phyloP scores from a whole-genome alignment of 345 rosid genomes.

The Citrus australasica region DNA sequence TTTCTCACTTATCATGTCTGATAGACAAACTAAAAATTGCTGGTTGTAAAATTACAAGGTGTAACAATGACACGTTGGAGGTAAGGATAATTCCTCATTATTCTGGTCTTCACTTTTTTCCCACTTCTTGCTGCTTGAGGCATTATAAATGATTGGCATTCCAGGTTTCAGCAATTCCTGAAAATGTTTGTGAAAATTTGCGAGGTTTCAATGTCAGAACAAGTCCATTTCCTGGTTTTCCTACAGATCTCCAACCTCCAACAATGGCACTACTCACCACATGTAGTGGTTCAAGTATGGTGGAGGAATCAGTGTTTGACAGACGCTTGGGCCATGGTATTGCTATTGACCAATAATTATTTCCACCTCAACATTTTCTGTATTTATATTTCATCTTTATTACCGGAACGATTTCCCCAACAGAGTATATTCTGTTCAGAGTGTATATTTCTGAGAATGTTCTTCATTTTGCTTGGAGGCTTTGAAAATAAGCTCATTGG shows the following conservation, averaged over 20 bases:
- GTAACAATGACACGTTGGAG: constrained; percentile 10
- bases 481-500: background rate
- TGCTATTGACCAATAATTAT: constrained; percentile 9
- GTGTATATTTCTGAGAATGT: too few species aligned
- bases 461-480: too few species aligned
- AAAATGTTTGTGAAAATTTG: constrained; percentile 10
- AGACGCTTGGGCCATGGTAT: constrained; percentile 33
- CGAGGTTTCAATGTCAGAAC: constrained; percentile 28
- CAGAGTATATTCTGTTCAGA: background rate
- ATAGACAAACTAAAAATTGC: constrained; percentile 17
- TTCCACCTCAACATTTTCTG: background rate
- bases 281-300: constrained; percentile 23
- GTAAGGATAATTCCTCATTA: background rate
- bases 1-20: constrained; percentile 19
- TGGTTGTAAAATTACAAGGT: constrained; percentile 27
- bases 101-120: background rate
- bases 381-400: background rate
- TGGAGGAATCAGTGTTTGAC: constrained; percentile 30
- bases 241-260: constrained; percentile 38
- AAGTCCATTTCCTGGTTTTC: constrained; percentile 32
- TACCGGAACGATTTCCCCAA: background rate
- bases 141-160: background rate
- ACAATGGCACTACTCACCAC: constrained; percentile 29
- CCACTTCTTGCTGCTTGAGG: background rate
- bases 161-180: constrained; percentile 24